A percentile compares a stretch with the other conserved stretches of the same genome.
These are phyloP conservation scores for Annulohypoxylon nitens DNA, from an alignment of 495 filamentous ascomycete species.

Conservation along the genomic window DNA sequence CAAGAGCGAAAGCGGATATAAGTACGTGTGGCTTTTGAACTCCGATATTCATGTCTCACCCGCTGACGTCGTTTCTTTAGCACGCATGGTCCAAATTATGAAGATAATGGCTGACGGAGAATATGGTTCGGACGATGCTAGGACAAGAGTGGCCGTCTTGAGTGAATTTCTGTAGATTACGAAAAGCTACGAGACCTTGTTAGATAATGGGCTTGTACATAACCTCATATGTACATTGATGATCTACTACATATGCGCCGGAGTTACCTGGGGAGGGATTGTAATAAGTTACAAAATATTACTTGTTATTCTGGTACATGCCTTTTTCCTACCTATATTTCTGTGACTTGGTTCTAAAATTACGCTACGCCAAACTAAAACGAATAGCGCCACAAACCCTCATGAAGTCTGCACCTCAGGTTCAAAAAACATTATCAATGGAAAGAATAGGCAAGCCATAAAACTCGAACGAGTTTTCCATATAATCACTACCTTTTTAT, in stretches of 20 bases:
- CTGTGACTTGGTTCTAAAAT: no score
- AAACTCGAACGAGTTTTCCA: no score
- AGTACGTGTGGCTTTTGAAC: slow-evolving; percentile 52
- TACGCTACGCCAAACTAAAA: no score
- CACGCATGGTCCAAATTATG: slow-evolving; percentile 70
- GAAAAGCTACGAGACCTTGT: slow-evolving; percentile 3
- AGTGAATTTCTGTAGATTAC: slow-evolving; percentile 63
- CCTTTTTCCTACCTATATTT: no score
- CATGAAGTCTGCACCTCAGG: no score
- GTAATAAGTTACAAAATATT: neutral
- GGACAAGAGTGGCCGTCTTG: slow-evolving; percentile 68
- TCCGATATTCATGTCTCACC: neutral
- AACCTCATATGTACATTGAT: slow-evolving; percentile 24
- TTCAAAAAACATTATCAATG: no score
- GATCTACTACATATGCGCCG: neutral
- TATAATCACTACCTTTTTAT: no score
- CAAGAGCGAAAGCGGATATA: slow-evolving; percentile 69
- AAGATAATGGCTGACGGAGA: slow-evolving; percentile 66
- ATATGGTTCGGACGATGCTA: slow-evolving; percentile 64
- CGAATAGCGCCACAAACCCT: no score
- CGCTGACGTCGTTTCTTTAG: slow-evolving; percentile 48
- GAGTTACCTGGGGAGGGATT: neutral
- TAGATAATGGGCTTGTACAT: slow-evolving; percentile 29
- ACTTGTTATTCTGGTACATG: neutral
- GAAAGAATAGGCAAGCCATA: no score